A percentile compares a stretch with the other conserved stretches of the same genome.
Conservation (phyloP, 768 basidiomycete species). For the Exsudoporus frostii region DNA sequence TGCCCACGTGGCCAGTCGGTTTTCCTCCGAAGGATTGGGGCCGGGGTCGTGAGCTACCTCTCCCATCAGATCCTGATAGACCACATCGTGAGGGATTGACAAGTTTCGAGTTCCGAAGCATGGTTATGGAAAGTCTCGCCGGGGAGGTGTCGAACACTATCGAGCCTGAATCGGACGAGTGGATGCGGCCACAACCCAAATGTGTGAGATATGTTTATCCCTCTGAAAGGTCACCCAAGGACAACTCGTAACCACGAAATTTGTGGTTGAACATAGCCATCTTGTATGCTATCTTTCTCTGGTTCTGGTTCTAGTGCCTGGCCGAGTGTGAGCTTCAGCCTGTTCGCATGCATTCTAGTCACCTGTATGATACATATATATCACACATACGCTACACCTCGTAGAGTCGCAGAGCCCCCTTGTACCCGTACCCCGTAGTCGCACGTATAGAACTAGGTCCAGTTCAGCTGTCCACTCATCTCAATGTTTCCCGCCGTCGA, state of each 20-base stretch:
- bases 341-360: too few species aligned
- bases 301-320: too few species aligned
- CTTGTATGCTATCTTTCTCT: too few species aligned
- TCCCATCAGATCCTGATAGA: neutral
- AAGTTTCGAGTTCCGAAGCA: neutral
- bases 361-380: too few species aligned
- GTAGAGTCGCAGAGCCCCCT: too few species aligned
- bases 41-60: neutral
- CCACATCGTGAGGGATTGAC: neutral
- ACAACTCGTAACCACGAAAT: neutral
- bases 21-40: neutral
- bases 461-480: too few species aligned
- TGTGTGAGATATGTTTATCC: constrained; percentile 15
- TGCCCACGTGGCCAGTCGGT: constrained; percentile 25
- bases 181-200: constrained; percentile 23
- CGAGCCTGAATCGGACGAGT: constrained; percentile 5
- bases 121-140: neutral
- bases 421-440: too few species aligned
- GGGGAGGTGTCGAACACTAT: neutral
- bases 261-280: neutral
- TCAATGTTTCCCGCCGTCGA: too few species aligned
- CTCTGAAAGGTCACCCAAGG: neutral
- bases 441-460: too few species aligned
- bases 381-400: too few species aligned
- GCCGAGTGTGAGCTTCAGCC: too few species aligned